Evolutionary conservation across 2,329 filamentous ascomycete species (phyloP).

Genomic region (Ophiostoma perfectum): DNA sequence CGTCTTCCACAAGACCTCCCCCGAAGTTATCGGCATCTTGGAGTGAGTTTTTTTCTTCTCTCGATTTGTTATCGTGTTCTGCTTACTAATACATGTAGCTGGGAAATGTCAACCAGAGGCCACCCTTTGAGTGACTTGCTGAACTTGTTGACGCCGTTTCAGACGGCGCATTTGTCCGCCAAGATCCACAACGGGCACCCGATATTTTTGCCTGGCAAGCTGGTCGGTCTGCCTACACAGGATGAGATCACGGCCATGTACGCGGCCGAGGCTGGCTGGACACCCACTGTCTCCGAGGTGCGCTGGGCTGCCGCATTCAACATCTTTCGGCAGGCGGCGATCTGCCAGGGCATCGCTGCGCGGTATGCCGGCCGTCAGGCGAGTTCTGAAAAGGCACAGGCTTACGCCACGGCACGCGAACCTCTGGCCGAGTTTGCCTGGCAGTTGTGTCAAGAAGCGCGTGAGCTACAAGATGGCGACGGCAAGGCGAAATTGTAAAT

Average conservation of each 20-base stretch:
- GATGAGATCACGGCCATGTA: slow-evolving; percentile 36
- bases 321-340: slow-evolving; percentile 56
- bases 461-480: slow-evolving; percentile 14
- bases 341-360: slow-evolving; percentile 86
- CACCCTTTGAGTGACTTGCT: slow-evolving; percentile 87
- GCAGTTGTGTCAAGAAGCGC: slow-evolving; percentile 55
- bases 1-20: slow-evolving; percentile 83
- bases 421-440: slow-evolving; percentile 76
- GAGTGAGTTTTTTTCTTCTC: slow-evolving; percentile 48
- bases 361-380: slow-evolving; percentile 80
- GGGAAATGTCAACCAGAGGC: slow-evolving; percentile 98
- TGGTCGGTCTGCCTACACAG: slow-evolving; percentile 49
- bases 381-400: slow-evolving; percentile 73
- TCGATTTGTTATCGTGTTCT: background rate
- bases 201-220: slow-evolving; percentile 57
- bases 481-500: slow-evolving; percentile 23
- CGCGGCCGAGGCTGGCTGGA: slow-evolving; percentile 51
- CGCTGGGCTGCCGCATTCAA: slow-evolving; percentile 58
- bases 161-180: slow-evolving; percentile 34
- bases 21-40: slow-evolving; percentile 83
- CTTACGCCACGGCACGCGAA: slow-evolving; percentile 63
- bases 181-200: slow-evolving; percentile 33
- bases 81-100: slow-evolving; percentile 42
- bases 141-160: slow-evolving; percentile 61
- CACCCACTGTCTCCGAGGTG: slow-evolving; percentile 44